Base-by-base conservation (phyloP, 2,329 filamentous ascomycete species). In the Diaporthe australafricana region DNA sequence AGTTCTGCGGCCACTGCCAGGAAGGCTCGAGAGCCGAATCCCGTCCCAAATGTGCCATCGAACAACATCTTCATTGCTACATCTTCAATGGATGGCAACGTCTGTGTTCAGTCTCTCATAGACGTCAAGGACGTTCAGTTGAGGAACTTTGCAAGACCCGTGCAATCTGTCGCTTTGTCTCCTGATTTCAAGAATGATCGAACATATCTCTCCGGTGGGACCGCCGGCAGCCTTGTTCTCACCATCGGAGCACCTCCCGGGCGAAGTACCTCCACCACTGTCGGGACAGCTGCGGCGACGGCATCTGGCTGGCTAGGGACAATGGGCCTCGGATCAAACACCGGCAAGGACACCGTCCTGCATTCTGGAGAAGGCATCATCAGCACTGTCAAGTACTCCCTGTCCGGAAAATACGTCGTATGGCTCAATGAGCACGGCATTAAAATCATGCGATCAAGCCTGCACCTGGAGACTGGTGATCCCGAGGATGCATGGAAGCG, bases 351-450 rank as follows among this genome's bases (percentile, higher is more conserved):
- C 79, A 94, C 91, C 0, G 86, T 98, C 3, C 82, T 98, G 57
- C 96, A 99, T 79, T 94, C 93, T 9, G 96, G 96, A 2, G 97
- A 99, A 83, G 96, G 96, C 4, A 90, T 91, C 2, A 96, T 99
- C 74, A 96, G 91, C 79, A 93, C 92, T 4, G 96, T 99, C 78
- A 96, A 97, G 81, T 99, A 96, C 95, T 98, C 96, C 0, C 81
- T 96, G 50, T 96, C 94, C 0, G 96, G 96, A 0, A 96, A 93
- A 82, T 98, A 95, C 78, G 93, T 98, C 1, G 94, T 92, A 0
- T 99, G 96, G 96, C 88, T 97, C 50, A 99, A 98, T 78, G 96
- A 99, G 81, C 93, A 97, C 78, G 96, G 96, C 5, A 97, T 98
- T 80, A 98, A 98, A 81, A 96, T 99, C 73, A 98, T 98, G 95